Evolutionary conservation across 169 alveolate genomes (phyloP), one percentile per base, ranked within the genome.

Genomic region (Condylostoma magnum): DNA sequence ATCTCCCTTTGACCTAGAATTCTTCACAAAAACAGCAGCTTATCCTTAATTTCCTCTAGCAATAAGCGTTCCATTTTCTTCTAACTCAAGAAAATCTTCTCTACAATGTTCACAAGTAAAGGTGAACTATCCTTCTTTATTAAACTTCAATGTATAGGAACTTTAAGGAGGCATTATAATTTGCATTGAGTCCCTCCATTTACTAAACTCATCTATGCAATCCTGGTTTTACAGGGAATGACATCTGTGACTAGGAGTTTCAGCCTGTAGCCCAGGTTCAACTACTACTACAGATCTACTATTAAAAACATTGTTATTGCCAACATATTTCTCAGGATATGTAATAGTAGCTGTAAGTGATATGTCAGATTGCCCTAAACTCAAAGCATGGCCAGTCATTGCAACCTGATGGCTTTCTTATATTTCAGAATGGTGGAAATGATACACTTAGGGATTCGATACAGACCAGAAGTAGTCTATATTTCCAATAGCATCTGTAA

Each of bases 111-210:
- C 18, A 44, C 76, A 76, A 12, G 67, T 37, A 36, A 68, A 76
- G 4, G 60, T 10, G 31, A 71, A 63, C 43, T 75, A 76, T 3
- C 71, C 75, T 66, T 75, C 83, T 80, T 71, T 81, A 60, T 73
- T 81, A 20, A 78, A 53, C 8, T 55, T 67, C n/a, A 81, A 68
- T 54, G 57, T 81, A 51, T 55, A 69, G 15, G 25, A 27, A 27
- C 82, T 30, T 18, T 76, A 33, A 30, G 85, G 76, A 3, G 89
- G 89, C 57, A 81, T 41, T 6, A 81, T 22, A 34, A 76, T 76
- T 10, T 69, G 67, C 43, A 56, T 77, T 2, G 89, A 75, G 18
- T 76, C 78, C 22, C 38, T 22, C 73, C 73, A 63, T n/a, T 46
- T 38, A 37, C 41, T 18, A 5, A 43, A 44, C 22, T 63, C 57